A percentile compares a stretch with the other conserved stretches of the same genome.
These are phyloP conservation scores for Alternaria longipes DNA, from an alignment of 2,329 filamentous ascomycete genomes.

Conservation along the genomic window DNA sequence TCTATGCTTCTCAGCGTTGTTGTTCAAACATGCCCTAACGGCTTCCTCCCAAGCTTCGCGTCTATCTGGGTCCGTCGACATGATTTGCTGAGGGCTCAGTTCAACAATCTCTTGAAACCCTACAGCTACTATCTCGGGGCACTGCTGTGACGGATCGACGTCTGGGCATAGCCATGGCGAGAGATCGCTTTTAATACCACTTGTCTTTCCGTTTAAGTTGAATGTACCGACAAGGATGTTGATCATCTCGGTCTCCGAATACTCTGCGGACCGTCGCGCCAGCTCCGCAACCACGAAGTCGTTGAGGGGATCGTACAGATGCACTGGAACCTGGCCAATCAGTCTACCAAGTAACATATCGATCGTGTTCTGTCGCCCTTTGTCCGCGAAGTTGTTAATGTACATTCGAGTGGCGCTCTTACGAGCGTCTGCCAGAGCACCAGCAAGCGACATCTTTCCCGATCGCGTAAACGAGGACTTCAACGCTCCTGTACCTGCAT, in stretches of 20 bases:
- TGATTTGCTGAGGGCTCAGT: slow-evolving; percentile 95
- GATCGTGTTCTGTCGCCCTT: slow-evolving; percentile 90
- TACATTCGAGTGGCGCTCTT: slow-evolving; percentile 95
- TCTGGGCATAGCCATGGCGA: slow-evolving; percentile 85
- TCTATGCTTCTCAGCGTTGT: slow-evolving; percentile 69
- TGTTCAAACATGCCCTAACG: slow-evolving; percentile 80
- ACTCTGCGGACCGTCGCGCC: slow-evolving; percentile 72
- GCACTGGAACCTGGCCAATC: slow-evolving; percentile 82
- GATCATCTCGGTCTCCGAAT: slow-evolving; percentile 76
- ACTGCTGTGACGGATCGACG: slow-evolving; percentile 63
- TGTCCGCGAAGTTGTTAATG: slow-evolving; percentile 97
- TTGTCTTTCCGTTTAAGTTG: slow-evolving; percentile 89
- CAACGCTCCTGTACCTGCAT: slow-evolving; percentile 92
- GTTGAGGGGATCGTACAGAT: slow-evolving; percentile 92
- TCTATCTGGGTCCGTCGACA: slow-evolving; percentile 92
- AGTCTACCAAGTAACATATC: slow-evolving; percentile 89
- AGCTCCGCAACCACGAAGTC: slow-evolving; percentile 86
- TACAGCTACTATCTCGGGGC: slow-evolving; percentile 86
- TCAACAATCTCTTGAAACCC: slow-evolving; percentile 99
- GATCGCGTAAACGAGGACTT: slow-evolving; percentile 95
- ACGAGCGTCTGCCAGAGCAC: slow-evolving; percentile 90
- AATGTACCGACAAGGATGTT: slow-evolving; percentile 89
- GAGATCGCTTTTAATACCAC: slow-evolving; percentile 80
- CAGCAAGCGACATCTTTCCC: slow-evolving; percentile 94
- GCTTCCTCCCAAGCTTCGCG: slow-evolving; percentile 87